phyloP scores from a whole-genome alignment of 306 rosid species.

The Trifolium repens region DNA sequence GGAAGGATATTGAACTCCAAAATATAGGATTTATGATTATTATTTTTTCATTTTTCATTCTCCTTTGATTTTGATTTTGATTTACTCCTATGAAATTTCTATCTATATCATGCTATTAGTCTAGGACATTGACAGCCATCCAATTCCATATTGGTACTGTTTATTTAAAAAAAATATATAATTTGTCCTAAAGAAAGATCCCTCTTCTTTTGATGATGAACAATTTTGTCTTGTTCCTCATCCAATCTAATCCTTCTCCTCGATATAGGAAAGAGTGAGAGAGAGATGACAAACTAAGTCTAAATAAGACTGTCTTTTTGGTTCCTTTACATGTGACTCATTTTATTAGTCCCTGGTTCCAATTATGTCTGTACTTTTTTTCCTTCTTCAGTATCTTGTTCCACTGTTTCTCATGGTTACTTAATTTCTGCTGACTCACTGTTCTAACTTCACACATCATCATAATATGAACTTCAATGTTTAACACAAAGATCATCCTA shows the following conservation, averaged over 20 bases:
- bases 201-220: constrained; percentile 29
- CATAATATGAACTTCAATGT: background rate
- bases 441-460: constrained; percentile 9
- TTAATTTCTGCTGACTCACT: constrained; percentile 14
- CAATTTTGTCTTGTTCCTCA: constrained; percentile 2
- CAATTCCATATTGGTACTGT: background rate
- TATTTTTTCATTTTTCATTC: background rate
- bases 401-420: background rate
- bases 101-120: background rate
- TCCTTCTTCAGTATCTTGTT: background rate
- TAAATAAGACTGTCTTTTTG: constrained; percentile 1
- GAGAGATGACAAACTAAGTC: background rate
- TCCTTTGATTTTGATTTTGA: background rate
- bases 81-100: background rate
- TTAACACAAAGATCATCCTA: too few relatives aligned
- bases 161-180: too few relatives aligned
- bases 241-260: constrained; percentile 29
- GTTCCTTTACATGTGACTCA: constrained; percentile 32
- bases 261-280: background rate
- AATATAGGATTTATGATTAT: background rate
- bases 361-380: background rate
- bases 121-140: background rate
- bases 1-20: too few relatives aligned
- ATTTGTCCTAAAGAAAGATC: background rate
- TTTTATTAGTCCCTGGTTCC: constrained; percentile 2